Base-by-base conservation (phyloP, 1,284 basidiomycete genomes). In the Cryptococcus wingfieldii region DNA sequence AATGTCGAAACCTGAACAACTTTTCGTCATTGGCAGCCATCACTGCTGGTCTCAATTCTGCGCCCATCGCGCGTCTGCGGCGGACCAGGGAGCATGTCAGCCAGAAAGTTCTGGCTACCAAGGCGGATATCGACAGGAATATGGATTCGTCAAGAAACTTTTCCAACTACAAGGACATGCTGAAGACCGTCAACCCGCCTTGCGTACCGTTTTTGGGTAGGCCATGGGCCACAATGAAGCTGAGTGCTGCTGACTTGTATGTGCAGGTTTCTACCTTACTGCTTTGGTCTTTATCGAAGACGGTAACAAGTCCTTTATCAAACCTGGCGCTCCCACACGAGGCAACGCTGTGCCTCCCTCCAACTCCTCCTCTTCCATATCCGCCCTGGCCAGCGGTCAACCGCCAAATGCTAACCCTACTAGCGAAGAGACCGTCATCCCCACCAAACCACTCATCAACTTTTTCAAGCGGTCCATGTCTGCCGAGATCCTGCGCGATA, bases 1-100 rank as follows among this genome's bases (percentile, higher is more conserved):
- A 89, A 41, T 96, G 93, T 75, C 88, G 89, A 47, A 76, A 79
- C 8, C 78, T 98, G 65, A 91, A 97, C 74, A 99, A 98, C 77
- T 98, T 92, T 77, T 94, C 93, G n/a, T 89, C 88, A 16, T 92
- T 98, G 87, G 91, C 94, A 62, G 91, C 92, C 39, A 89, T 98
- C 56, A 86, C 94, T 19, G 95, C 94, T 13, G 96, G 93, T 2
- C 81, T 98, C 46, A 95, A 95, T 64, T 90, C 90, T 1, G 89
- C 95, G 7, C 90, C 93, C 2, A 90, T 99, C 61, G 86, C 89
- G 55, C 85, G 96, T 12, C 79, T 98, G 59, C 92, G 93, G 69
- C 83, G 92, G 44, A 97, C 95, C 4, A 96, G 92, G 89, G 76
- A 78, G 44, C 58, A 75, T 19, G 64, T 80, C 53, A 71, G 70